Evolutionary conservation across 495 filamentous ascomycete genomes (phyloP).

Genomic region (Aspergillus ellipticus): DNA sequence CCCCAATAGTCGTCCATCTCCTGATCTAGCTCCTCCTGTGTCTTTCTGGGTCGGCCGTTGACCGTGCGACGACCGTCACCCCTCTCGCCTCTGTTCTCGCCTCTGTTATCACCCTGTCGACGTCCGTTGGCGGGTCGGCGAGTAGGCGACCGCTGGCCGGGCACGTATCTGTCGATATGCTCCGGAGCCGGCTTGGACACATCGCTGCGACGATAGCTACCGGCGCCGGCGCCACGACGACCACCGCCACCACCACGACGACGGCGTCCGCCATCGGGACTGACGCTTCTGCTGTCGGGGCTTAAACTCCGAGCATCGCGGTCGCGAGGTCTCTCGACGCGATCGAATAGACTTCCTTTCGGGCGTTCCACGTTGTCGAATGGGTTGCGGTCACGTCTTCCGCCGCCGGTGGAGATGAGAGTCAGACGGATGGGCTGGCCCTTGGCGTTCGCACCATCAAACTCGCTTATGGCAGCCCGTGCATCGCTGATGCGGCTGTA

Average conservation of each 20-base stretch:
- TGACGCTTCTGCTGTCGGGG: conserved; percentile 30
- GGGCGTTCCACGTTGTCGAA: conserved; percentile 57
- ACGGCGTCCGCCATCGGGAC: conserved; percentile 24
- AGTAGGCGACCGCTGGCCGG: conserved; percentile 47
- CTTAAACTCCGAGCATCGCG: conserved; percentile 39
- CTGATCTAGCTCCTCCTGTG: conserved; percentile 84
- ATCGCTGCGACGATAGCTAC: conserved; percentile 51
- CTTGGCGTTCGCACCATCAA: conserved; percentile 87
- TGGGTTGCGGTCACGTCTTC: conserved; percentile 52
- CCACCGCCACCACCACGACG: conserved; percentile 47
- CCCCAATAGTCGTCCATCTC: conserved; percentile 97
- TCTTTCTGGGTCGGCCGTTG: conserved; percentile 73
- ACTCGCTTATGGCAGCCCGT: conserved; percentile 69
- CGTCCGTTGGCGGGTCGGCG: conserved; percentile 42
- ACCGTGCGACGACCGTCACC: conserved; percentile 34
- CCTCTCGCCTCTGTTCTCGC: conserved; percentile 37
- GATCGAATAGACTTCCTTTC: conserved; percentile 69
- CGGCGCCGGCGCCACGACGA: conserved; percentile 28
- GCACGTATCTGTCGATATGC: conserved; percentile 82
- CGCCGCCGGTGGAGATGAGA: conserved; percentile 51
- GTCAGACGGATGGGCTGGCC: conserved; percentile 86
- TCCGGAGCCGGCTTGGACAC: conserved; percentile 65
- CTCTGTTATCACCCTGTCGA: conserved; percentile 44
- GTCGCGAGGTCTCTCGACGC: conserved; percentile 54
- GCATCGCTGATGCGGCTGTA: conserved; percentile 70